Conservation (phyloP, 2,329 filamentous ascomycete species). For the Stachybotrys elegans region DNA sequence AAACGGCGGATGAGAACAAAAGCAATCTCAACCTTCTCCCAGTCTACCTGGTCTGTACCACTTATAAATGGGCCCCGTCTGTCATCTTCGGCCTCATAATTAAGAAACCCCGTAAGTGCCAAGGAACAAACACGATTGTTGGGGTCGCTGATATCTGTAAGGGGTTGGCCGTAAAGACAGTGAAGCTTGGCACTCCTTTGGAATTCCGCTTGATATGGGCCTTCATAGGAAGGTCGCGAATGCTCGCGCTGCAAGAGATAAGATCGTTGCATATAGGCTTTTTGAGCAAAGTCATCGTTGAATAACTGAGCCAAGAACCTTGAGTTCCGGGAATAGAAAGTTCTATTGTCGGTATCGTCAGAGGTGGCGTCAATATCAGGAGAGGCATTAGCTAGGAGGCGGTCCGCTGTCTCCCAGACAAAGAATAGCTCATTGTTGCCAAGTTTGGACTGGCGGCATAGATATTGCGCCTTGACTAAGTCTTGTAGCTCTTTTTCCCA, state of each 20-base stretch:
- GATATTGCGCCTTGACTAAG: too few relatives aligned
- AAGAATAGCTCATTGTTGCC: constrained; percentile 45
- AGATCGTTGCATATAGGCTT: constrained; percentile 59
- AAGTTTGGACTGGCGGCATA: too few relatives aligned
- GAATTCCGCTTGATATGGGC: constrained; percentile 25
- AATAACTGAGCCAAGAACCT: constrained; percentile 40
- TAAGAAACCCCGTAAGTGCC: constrained; percentile 62
- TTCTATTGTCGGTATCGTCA: constrained; percentile 29
- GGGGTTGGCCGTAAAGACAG: constrained; percentile 59
- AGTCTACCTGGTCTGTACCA: constrained; percentile 62
- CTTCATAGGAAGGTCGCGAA: constrained; percentile 21
- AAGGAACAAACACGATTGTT: constrained; percentile 46
- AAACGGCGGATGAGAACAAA: constrained; percentile 65
- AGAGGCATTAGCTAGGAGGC: constrained; percentile 40
- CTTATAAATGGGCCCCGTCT: constrained; percentile 68
- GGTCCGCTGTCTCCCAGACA: constrained; percentile 40
- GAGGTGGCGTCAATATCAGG: constrained; percentile 23
- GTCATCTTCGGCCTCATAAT: constrained; percentile 57
- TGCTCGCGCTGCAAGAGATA: constrained; percentile 49
- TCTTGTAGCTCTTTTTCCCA: too few relatives aligned
- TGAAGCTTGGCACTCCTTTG: constrained; percentile 69
- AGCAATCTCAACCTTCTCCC: constrained; percentile 75
- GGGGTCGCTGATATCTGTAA: constrained; percentile 32
- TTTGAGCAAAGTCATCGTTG: constrained; percentile 41
- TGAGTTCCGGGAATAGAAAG: constrained; percentile 43